Percentiles rank a stretch among this genome's conserved stretches.
Conservation (phyloP, 2,329 filamentous ascomycete genomes). For the Colletotrichum agaves region DNA sequence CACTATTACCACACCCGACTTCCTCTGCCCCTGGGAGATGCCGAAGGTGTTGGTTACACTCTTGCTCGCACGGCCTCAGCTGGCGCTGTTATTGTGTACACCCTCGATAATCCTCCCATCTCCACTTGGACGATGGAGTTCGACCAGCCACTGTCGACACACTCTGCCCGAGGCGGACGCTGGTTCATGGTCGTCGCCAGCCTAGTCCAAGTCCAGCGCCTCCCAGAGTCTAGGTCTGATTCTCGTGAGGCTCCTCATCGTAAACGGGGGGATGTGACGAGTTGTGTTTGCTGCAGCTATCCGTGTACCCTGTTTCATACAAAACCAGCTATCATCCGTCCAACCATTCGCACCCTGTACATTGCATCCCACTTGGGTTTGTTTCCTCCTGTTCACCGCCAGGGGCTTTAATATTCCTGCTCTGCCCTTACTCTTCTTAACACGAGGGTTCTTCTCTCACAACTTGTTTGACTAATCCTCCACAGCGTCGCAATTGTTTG, state of each 20-base stretch:
- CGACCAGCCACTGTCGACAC: slow-evolving; percentile 32
- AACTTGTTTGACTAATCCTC: slow-evolving; percentile 12
- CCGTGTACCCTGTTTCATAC: slow-evolving; percentile 37
- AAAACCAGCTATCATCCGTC: slow-evolving; percentile 32
- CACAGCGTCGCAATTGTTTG: background rate
- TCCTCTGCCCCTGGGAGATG: background rate
- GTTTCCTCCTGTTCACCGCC: slow-evolving; percentile 28
- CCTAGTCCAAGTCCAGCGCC: slow-evolving; percentile 28
- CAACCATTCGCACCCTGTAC: background rate
- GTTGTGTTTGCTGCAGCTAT: slow-evolving; percentile 36
- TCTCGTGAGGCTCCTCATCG: slow-evolving; percentile 4
- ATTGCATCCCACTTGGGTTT: background rate
- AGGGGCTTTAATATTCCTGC: background rate
- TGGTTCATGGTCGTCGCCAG: slow-evolving; percentile 8
- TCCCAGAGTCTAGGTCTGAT: slow-evolving; percentile 10
- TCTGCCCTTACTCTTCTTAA: background rate
- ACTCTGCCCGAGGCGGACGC: slow-evolving; percentile 27
- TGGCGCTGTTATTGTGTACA: slow-evolving; percentile 2
- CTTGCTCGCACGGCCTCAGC: slow-evolving; percentile 28
- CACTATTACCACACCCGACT: slow-evolving; percentile 22
- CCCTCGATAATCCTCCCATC: slow-evolving; percentile 25
- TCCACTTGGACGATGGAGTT: slow-evolving; percentile 26
- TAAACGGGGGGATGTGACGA: slow-evolving; percentile 6
- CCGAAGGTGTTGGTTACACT: slow-evolving; percentile 16
- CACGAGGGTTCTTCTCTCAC: slow-evolving; percentile 8